These are phyloP conservation scores for Aspergillus alliaceus DNA, from an alignment of 2,329 filamentous ascomycete species.

Conservation along the genomic window DNA sequence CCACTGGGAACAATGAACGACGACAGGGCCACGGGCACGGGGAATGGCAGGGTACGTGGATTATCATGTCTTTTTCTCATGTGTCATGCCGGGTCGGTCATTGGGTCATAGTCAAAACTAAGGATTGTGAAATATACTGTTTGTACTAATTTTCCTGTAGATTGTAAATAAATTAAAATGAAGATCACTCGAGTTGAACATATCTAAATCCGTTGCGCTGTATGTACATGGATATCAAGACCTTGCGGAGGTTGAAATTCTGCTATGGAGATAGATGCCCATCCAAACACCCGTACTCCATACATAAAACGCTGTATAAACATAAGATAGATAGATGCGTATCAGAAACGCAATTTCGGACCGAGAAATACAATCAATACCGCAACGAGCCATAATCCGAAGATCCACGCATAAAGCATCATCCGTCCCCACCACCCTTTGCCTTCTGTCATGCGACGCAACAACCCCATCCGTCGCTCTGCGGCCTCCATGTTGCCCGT, in stretches of 20 bases:
- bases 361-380: conserved; percentile 79
- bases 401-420: conserved; percentile 81
- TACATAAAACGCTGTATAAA: not conserved
- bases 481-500: conserved; percentile 74
- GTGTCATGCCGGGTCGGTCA: conserved; percentile 38
- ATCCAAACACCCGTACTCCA: conserved; percentile 1
- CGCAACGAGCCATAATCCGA: conserved; percentile 74
- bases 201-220: conserved; percentile 19
- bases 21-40: conserved; percentile 25
- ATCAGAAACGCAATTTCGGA: conserved; percentile 81
- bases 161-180: not conserved
- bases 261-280: not conserved
- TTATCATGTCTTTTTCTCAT: conserved; percentile 37
- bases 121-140: conserved; percentile 23
- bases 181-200: conserved; percentile 1
- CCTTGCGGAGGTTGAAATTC: not conserved
- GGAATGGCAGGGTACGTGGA: conserved; percentile 30
- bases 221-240: not conserved
- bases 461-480: conserved; percentile 70
- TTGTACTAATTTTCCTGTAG: not conserved
- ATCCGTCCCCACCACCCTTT: conserved; percentile 83
- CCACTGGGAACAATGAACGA: conserved; percentile 26
- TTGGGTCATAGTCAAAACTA: conserved; percentile 29
- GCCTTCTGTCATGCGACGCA: conserved; percentile 81
- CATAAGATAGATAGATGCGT: not conserved